These are phyloP conservation scores for Dactylis glomerata DNA, from an alignment of 176 grass and related monocot genomes.

Conservation along the genomic window DNA sequence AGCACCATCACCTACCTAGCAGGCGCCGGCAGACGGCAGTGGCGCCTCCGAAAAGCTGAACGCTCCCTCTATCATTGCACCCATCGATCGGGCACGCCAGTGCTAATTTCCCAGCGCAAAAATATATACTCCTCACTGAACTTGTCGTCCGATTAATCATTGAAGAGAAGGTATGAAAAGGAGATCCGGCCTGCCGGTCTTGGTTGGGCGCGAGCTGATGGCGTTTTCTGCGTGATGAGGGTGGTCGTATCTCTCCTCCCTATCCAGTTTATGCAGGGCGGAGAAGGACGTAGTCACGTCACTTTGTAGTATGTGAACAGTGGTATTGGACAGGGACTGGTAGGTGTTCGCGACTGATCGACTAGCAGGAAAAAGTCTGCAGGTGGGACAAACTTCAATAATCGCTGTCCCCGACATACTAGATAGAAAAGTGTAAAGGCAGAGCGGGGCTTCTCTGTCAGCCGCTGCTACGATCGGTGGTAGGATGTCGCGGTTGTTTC, in stretches of 20 bases:
- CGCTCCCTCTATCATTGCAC: background rate
- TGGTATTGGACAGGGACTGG: background rate
- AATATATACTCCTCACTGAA: background rate
- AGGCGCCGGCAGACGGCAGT: background rate
- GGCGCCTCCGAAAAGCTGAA: conserved; percentile 12
- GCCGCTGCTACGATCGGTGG: background rate
- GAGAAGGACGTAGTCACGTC: background rate
- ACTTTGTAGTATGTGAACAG: background rate
- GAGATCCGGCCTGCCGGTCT: background rate
- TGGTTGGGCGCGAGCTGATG: background rate
- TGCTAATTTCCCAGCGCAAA: background rate
- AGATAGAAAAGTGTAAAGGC: background rate
- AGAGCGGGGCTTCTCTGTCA: conserved; percentile 21
- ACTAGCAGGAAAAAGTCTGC: background rate
- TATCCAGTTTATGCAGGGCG: background rate
- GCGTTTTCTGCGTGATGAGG: background rate
- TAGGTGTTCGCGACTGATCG: background rate
- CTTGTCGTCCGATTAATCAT: background rate
- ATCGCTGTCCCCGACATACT: conserved; percentile 6
- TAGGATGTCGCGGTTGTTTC: conserved; percentile 23
- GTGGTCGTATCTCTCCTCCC: background rate
- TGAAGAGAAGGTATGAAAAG: background rate
- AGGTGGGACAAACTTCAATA: background rate
- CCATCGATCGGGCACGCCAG: background rate
- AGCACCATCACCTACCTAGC: background rate